Percentiles rank a stretch among this genome's conserved stretches.
Evolutionary conservation across 345 rosid genomes (phyloP).

Genomic region (Mangifera indica): DNA sequence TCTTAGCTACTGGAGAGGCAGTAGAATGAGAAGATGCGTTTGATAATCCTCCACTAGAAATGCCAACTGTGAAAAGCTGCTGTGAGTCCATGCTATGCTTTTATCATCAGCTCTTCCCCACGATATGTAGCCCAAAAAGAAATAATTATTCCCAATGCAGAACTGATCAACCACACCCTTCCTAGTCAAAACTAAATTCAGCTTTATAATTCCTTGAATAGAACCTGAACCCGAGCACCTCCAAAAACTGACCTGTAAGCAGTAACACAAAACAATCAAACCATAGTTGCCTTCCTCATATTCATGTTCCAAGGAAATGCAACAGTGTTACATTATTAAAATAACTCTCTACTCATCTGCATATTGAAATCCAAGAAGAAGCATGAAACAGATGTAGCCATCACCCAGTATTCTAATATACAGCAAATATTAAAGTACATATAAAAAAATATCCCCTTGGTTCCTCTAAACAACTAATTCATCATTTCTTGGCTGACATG

Average conservation of each 20-base stretch:
- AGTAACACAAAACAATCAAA: conserved; percentile 17
- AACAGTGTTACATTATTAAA: not conserved
- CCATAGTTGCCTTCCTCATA: conserved; percentile 6
- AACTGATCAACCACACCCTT: not conserved
- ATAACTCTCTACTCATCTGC: not conserved
- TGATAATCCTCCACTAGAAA: conserved; percentile 43
- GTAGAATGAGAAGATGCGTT: conserved; percentile 37
- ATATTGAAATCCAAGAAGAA: not conserved
- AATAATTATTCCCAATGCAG: conserved; percentile 1
- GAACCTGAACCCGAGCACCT: conserved; percentile 7
- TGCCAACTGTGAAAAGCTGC: conserved; percentile 34
- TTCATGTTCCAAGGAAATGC: not conserved
- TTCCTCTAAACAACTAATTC: not conserved
- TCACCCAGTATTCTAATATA: not conserved
- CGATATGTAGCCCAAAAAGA: not conserved
- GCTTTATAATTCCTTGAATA: conserved; percentile 5
- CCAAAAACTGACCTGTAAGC: conserved; percentile 32
- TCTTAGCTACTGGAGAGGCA: conserved; percentile 35
- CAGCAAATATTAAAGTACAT: conserved; percentile 4
- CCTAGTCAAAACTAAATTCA: conserved; percentile 2
- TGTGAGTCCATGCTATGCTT: conserved; percentile 45
- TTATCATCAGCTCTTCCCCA: conserved; percentile 30
- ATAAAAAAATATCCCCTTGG: not conserved
- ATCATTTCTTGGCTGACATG: not conserved
- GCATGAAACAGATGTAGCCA: not conserved